These are phyloP conservation scores for Actinomucor elegans DNA, from an alignment of 371 early-diverging fungal species.

Conservation along the genomic window DNA sequence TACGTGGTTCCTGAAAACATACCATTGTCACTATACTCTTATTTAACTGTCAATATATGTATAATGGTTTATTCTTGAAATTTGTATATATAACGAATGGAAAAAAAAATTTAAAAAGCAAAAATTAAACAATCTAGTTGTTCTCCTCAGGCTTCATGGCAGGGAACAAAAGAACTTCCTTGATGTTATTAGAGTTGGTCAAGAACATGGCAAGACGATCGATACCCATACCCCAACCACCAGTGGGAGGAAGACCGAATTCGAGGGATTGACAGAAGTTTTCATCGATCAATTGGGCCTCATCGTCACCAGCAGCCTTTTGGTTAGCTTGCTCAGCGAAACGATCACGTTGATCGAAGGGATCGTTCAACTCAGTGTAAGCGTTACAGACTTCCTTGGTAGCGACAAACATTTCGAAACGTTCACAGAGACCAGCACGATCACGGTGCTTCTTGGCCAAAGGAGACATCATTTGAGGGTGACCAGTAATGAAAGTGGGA, in stretches of 20 bases:
- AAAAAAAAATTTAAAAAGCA: background rate
- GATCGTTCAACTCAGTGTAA: constrained; percentile 99
- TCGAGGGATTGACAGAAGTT: constrained; percentile 97
- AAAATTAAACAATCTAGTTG: constrained; percentile 27
- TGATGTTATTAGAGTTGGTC: constrained; percentile 98
- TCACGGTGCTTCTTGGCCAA: constrained; percentile 98
- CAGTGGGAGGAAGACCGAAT: constrained; percentile 99
- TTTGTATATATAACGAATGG: too few species aligned
- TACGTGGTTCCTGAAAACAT: too few species aligned
- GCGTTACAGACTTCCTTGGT: constrained; percentile 99
- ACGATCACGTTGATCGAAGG: constrained; percentile 95
- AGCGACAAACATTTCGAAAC: constrained; percentile 99
- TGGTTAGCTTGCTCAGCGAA: constrained; percentile 98
- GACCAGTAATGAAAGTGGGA: constrained; percentile 98
- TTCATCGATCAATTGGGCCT: constrained; percentile 99
- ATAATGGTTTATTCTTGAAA: too few species aligned
- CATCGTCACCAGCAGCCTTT: constrained; percentile 99
- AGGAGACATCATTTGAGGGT: constrained; percentile 99
- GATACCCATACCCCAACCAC: constrained; percentile 98
- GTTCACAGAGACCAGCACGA: constrained; percentile 93
- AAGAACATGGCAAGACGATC: constrained; percentile 99
- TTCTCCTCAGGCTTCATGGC: constrained; percentile 81
- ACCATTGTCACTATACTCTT: too few species aligned
- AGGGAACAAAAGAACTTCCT: constrained; percentile 75
- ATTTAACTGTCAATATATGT: too few species aligned